These are phyloP conservation scores for Phytophthora ohioensis DNA, from an alignment of 352 stramenopile genomes.

Conservation along the genomic window DNA sequence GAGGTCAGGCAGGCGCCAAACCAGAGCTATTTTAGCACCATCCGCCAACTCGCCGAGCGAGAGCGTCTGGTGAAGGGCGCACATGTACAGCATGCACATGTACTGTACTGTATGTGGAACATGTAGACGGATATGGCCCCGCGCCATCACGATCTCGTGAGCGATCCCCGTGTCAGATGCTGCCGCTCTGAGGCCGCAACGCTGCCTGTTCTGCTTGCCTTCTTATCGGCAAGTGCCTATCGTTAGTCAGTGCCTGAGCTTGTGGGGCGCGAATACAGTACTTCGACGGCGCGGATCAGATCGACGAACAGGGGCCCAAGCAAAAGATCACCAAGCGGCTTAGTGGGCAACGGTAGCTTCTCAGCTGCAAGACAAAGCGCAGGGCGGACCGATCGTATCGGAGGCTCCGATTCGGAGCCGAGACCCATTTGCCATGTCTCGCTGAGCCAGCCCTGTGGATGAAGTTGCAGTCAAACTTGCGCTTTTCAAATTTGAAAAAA, in stretches of 20 bases:
- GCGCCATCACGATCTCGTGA: conserved; percentile 31
- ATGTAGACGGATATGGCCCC: conserved; percentile 18
- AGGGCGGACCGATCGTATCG: conserved; percentile 15
- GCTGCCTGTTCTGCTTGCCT: conserved; percentile 11
- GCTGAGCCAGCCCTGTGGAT: conserved; percentile 21
- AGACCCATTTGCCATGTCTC: conserved; percentile 33
- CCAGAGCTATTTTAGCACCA: neutral
- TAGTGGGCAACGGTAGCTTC: neutral
- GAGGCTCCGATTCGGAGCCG: neutral
- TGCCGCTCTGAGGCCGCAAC: neutral
- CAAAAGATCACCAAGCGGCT: neutral
- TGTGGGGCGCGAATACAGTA: neutral
- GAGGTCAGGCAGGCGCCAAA: neutral
- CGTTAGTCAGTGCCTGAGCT: neutral
- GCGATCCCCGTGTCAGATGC: conserved; percentile 14
- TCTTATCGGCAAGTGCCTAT: conserved; percentile 23
- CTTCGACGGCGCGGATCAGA: neutral
- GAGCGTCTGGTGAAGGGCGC: too few species aligned
- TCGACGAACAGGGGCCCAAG: neutral
- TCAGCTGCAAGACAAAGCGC: conserved; percentile 11
- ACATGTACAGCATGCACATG: too few species aligned
- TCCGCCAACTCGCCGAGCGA: conserved; percentile 1
- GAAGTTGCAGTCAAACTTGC: conserved; percentile 20
- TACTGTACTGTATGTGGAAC: too few species aligned
- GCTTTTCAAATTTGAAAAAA: too few species aligned